Evolutionary conservation across 1,139 yeast genomes (phyloP), one percentile per base, ranked within the genome.

Genomic region (Candida dubliniensis): DNA sequence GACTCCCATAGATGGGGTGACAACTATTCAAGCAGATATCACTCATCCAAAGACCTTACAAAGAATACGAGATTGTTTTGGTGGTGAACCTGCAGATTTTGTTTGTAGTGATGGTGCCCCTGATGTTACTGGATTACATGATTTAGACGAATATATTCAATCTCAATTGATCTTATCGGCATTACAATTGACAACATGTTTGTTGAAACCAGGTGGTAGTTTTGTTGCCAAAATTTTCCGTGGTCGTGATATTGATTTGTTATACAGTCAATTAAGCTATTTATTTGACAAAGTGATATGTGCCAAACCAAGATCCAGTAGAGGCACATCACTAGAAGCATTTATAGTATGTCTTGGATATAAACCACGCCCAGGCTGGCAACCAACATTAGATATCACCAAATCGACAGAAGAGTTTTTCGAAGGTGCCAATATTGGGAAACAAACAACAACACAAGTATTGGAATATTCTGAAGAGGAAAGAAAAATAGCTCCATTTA

Each of bases 21-120:
- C 83, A 1, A 84, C 95, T 1, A 66, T 93, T 38, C 99, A 93
- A 63, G 98, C 98, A 1, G 99, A 93, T 66, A 93, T 93, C 53
- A 93, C 99, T 3, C 97, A 93, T 63, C 98, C 99, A 9, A 80
- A 81, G 58, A 93, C 99, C 0, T 71, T 93, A 44, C 77, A 77
- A 40, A 76, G 76, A 56, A 93, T 93, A 38, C 69, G 87, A 53
- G 86, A 83, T 34, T 76, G 85, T 31, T 93, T 93, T 68, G 95
- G 88, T 31, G 96, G 96, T 36, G 88, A 87, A 55, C 83, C 87
- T 42, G 98, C 98, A 0, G 99, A 93, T 63, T 86, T 93, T 60
- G 96, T 93, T 1, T 88, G 96, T 56, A 86, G 95, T 52, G 99
- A 93, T 64, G 99, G 99, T 42, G 99, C 99, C 0, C 99, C 99